phyloP scores from a whole-genome alignment of 768 basidiomycete genomes.

The Termitomyces sp. region DNA sequence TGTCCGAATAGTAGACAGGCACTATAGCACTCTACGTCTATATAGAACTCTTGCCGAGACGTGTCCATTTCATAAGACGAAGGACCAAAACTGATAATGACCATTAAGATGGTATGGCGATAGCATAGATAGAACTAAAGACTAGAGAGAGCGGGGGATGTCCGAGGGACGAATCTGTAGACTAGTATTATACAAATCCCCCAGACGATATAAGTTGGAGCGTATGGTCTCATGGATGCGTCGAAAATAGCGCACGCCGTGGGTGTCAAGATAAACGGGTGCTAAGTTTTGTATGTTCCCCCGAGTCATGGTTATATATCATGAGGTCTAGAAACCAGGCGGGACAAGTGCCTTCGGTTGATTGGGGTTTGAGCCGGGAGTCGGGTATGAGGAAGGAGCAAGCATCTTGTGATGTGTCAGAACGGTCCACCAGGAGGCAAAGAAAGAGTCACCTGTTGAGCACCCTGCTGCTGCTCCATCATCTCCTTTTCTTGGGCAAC shows the following conservation, averaged over 20 bases:
- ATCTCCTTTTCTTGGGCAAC: conserved; percentile 93
- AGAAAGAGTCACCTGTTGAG: conserved; percentile 65
- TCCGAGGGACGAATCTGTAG: conserved; percentile 10
- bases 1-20: conserved; percentile 17
- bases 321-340: conserved; percentile 66
- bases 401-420: conserved; percentile 55
- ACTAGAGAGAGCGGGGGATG: conserved; percentile 2
- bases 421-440: conserved; percentile 8
- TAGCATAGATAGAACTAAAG: conserved; percentile 12
- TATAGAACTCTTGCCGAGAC: conserved; percentile 14
- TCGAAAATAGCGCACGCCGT: conserved; percentile 17
- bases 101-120: conserved; percentile 3
- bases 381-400: conserved; percentile 56
- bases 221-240: conserved; percentile 3
- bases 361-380: conserved; percentile 25
- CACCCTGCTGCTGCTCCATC: conserved; percentile 89
- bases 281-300: conserved; percentile 13
- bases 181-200: conserved; percentile 14
- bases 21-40: neutral
- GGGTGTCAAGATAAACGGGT: conserved; percentile 14
- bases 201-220: conserved; percentile 4
- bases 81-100: neutral
- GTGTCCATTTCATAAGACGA: neutral
- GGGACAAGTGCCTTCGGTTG: conserved; percentile 68
- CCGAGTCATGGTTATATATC: conserved; percentile 9